Base-by-base conservation (phyloP, 2,329 filamentous ascomycete genomes). In the Fusarium tricinctum region DNA sequence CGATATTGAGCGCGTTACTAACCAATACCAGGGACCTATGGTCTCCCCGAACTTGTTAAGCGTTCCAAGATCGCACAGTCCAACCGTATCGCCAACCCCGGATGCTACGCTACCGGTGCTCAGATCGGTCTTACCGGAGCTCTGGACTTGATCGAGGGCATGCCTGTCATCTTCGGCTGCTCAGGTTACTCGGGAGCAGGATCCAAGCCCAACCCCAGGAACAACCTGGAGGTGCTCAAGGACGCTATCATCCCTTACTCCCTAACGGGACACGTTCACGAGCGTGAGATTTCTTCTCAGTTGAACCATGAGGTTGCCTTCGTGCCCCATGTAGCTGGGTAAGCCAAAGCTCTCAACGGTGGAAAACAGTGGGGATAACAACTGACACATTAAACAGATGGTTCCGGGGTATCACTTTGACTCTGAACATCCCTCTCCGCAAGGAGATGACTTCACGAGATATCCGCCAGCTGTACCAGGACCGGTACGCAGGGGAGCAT, bases 401-500 rank as follows among this genome's bases (percentile, higher is more conserved):
- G 95, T 98, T 98, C 87, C 91, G 97, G 77, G 95, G 95, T 68
- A 98, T 98, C 73, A 90, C 93, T 77, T 92, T 94, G 80, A 95
- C 94, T 39, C 94, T 98, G 79, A 94, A 89, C 76, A 92, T 98
- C 49, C 95, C 95, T 14, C 85, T 99, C 10, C 91, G 91, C 76
- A 87, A 95, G 80, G 86, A 88, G 64, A 97, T 98, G 92, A 92
- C 89, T 4, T 94, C 92, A 42, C 91, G 96, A 52, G 94, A 98
- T 77, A 93, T 99, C 72, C 89, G 96, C 66, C 93, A 97, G 76
- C 84, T 98, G 60, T 99, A 97, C 85, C 95, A 98, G 81, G 95
- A 98, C 74, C 89, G 95, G 23, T 99, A 97, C 76, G 95, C 95
- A 8, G 94, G 94, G 50, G 96, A 98, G 86, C 95, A 94, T 82